These are phyloP conservation scores for Aspergillus sp. DNA, from an alignment of 2,329 filamentous ascomycete genomes.

Conservation along the genomic window DNA sequence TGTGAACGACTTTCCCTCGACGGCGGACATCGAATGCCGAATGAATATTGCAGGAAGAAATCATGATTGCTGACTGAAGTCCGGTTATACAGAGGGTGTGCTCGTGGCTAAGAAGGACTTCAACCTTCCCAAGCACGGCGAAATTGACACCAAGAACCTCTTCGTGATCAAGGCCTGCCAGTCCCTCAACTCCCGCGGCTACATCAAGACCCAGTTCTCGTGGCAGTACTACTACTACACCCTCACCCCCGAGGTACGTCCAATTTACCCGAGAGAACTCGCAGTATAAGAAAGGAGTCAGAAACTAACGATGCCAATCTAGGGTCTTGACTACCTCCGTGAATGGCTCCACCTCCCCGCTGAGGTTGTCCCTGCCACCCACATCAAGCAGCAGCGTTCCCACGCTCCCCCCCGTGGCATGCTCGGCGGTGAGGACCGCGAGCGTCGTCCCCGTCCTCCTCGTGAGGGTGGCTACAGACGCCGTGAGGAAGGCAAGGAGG, in stretches of 20 bases:
- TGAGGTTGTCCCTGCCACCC: slow-evolving; percentile 98
- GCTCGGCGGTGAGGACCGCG: slow-evolving; percentile 82
- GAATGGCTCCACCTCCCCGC: slow-evolving; percentile 99
- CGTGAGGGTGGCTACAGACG: slow-evolving; percentile 89
- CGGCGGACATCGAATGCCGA: not conserved
- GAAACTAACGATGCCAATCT: slow-evolving; percentile 6
- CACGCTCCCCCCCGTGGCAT: slow-evolving; percentile 98
- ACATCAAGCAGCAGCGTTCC: slow-evolving; percentile 99
- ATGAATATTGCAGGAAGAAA: not conserved
- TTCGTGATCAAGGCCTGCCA: slow-evolving; percentile 98
- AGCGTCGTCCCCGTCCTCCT: slow-evolving; percentile 76
- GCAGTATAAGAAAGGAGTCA: not conserved
- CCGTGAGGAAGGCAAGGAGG: slow-evolving; percentile 88
- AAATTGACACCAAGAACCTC: slow-evolving; percentile 99
- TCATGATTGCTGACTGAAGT: slow-evolving; percentile 16
- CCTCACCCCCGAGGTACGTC: slow-evolving; percentile 75
- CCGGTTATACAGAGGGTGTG: slow-evolving; percentile 58
- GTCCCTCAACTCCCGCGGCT: slow-evolving; percentile 96
- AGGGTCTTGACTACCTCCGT: slow-evolving; percentile 98
- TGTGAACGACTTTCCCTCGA: slow-evolving; percentile 31
- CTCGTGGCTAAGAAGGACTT: slow-evolving; percentile 99
- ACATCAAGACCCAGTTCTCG: slow-evolving; percentile 99
- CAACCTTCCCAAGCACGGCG: slow-evolving; percentile 95
- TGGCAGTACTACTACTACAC: slow-evolving; percentile 99
- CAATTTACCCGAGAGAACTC: too few species aligned